phyloP scores from a whole-genome alignment of 2,329 filamentous ascomycete species.

The Fusarium humuli region DNA sequence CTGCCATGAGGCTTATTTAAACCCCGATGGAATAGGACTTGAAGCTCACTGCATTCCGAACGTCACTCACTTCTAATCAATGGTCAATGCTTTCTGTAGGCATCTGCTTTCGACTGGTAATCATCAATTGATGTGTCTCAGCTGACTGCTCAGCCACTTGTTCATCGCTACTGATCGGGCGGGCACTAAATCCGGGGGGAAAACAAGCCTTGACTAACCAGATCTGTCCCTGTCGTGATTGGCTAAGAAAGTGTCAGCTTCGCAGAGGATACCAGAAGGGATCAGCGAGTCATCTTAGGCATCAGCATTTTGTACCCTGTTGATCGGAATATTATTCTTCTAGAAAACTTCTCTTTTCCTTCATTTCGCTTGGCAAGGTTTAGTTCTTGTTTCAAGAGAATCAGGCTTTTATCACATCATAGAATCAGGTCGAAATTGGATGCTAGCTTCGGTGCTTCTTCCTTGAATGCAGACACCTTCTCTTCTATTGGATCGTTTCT shows the following conservation, averaged over 20 bases:
- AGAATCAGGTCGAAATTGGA: constrained; percentile 1
- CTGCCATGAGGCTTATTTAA: constrained; percentile 1
- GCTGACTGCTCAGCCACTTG: constrained; percentile 31
- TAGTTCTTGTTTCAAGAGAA: not conserved
- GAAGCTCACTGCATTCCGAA: not conserved
- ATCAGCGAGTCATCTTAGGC: constrained; percentile 8
- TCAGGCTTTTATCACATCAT: not conserved
- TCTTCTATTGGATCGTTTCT: not conserved
- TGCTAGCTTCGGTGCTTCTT: constrained; percentile 2
- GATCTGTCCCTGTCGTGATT: not conserved
- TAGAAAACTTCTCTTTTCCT: constrained; percentile 10
- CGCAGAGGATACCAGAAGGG: not conserved
- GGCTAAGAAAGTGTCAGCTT: not conserved
- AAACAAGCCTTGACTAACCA: not conserved
- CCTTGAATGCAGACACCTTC: not conserved
- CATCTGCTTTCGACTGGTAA: constrained; percentile 17
- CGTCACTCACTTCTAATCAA: not conserved
- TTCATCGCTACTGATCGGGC: constrained; percentile 11
- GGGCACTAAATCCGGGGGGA: not conserved
- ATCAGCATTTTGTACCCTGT: constrained; percentile 18
- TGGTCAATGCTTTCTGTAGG: constrained; percentile 1
- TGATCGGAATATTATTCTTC: constrained; percentile 3
- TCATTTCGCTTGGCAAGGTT: not conserved
- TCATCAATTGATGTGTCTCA: constrained; percentile 1
- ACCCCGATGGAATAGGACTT: not conserved